Percentiles rank a stretch among this genome's conserved stretches.
Evolutionary conservation across 495 filamentous ascomycete species (phyloP).

Genomic region (Penicillium herquei): DNA sequence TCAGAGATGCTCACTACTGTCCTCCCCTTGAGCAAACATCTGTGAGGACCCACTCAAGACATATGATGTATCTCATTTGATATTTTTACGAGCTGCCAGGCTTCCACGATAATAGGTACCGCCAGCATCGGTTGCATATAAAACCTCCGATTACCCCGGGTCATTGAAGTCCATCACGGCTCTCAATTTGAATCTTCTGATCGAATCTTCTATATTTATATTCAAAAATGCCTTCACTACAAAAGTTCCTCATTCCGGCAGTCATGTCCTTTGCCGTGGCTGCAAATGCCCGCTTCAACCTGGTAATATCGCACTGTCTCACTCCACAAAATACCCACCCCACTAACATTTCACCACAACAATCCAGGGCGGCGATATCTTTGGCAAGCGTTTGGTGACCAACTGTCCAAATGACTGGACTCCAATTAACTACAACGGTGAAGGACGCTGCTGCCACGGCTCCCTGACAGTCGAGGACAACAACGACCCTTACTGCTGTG

Average conservation of each 20-base stretch:
- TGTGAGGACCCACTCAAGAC: no score
- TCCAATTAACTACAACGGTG: background rate
- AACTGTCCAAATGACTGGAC: conserved; percentile 1
- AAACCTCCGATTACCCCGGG: background rate
- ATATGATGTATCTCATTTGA: background rate
- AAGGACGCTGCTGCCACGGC: conserved; percentile 1
- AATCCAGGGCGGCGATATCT: background rate
- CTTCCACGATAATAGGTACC: no score
- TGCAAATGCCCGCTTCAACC: background rate
- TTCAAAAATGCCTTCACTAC: background rate
- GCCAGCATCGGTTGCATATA: background rate
- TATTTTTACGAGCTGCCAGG: background rate
- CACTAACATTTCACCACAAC: background rate
- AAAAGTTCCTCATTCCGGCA: background rate
- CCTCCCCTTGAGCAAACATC: no score
- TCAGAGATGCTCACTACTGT: no score
- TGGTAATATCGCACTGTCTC: background rate
- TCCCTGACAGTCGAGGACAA: background rate
- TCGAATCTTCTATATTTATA: background rate
- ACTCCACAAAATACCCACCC: background rate
- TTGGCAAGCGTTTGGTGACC: background rate
- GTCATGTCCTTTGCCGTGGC: background rate
- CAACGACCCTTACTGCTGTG: conserved; percentile 1
- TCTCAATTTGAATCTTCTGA: background rate
- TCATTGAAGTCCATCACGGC: no score